Percentiles rank a stretch among this genome's conserved stretches.
Conservation (phyloP, 768 basidiomycete species). For the Mycena belliarum region DNA sequence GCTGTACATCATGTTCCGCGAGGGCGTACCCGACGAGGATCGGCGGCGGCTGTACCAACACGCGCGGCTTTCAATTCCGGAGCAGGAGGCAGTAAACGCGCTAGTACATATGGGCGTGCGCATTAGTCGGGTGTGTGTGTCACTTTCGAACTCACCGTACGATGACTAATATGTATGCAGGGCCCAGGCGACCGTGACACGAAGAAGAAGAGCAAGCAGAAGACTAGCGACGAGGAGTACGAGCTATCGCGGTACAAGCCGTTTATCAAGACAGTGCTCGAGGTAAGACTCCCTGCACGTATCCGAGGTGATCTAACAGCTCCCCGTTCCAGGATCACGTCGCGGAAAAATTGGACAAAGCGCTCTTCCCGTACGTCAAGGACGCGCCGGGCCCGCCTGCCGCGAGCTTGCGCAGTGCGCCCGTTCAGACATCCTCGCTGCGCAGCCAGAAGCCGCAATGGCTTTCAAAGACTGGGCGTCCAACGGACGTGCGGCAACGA, state of each 20-base stretch:
- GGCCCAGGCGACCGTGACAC: constrained; percentile 73
- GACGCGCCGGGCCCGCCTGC: constrained; percentile 61
- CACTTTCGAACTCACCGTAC: neutral
- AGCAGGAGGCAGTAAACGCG: constrained; percentile 93
- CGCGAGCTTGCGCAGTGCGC: constrained; percentile 43
- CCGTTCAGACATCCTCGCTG: constrained; percentile 69
- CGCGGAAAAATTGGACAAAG: constrained; percentile 72
- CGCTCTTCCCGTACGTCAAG: constrained; percentile 86
- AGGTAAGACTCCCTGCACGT: constrained; percentile 47
- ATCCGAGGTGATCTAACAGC: neutral
- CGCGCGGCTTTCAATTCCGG: constrained; percentile 80
- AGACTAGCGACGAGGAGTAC: constrained; percentile 87
- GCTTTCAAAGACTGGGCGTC: constrained; percentile 76
- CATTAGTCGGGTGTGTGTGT: constrained; percentile 69
- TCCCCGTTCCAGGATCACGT: constrained; percentile 73
- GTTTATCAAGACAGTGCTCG: constrained; percentile 73
- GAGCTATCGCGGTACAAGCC: constrained; percentile 95
- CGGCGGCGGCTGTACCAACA: constrained; percentile 93
- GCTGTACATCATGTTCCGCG: constrained; percentile 90
- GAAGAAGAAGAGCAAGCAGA: constrained; percentile 82
- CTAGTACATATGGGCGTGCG: constrained; percentile 80
- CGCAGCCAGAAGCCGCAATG: constrained; percentile 89
- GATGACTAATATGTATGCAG: constrained; percentile 39
- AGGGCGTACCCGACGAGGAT: constrained; percentile 99
- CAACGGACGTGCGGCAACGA: constrained; percentile 59